Base-by-base conservation (phyloP, 139 green algal species). In the Nannochloris sp. region DNA sequence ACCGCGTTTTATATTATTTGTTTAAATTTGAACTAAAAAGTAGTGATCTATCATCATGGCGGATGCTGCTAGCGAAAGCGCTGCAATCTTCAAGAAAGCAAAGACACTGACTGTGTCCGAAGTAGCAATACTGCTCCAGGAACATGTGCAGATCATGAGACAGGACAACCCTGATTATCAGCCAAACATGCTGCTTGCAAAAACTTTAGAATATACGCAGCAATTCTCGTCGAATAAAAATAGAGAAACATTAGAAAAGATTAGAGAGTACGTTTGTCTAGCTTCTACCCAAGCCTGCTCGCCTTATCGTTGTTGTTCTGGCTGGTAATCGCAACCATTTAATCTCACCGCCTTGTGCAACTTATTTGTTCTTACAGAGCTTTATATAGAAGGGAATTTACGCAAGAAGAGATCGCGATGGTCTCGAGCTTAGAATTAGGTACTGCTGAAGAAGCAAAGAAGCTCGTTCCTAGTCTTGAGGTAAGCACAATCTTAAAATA, bases 31-130 rank as follows among this genome's bases (percentile, higher is more conserved):
- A n/a, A n/a, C n/a, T n/a, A n/a, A n/a, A n/a, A n/a, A n/a, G n/a
- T n/a, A n/a, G n/a, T 25, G 9, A 9, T 59, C 9, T 12, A 59
- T 12, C 12, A 59, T 59, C 9, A 19, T 12, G 12, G 9, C 12
- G 12, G 12, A 12, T 23, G 12, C 51, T 51, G 19, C 42, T 19
- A 19, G 19, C 19, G 42, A 51, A 19, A 19, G 42, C 19, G 42
- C 19, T 51, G 42, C 42, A 51, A 27, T 51, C 19, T 51, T 51
- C 42, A 19, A 51, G 30, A 27, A 65, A 24, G 10, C 25, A 14
- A 65, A 79, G 33, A 68, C 77, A 3, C 46, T 83, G 29, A 78
- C 35, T 10, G 46, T 79, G 14, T 66, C 72, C 2, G 76, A 83
- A 46, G 68, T 61, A 14, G 62, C 65, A 23, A 45, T 82, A 25